Conservation (phyloP, 1,284 basidiomycete genomes). For the Trametes hirsuta region DNA sequence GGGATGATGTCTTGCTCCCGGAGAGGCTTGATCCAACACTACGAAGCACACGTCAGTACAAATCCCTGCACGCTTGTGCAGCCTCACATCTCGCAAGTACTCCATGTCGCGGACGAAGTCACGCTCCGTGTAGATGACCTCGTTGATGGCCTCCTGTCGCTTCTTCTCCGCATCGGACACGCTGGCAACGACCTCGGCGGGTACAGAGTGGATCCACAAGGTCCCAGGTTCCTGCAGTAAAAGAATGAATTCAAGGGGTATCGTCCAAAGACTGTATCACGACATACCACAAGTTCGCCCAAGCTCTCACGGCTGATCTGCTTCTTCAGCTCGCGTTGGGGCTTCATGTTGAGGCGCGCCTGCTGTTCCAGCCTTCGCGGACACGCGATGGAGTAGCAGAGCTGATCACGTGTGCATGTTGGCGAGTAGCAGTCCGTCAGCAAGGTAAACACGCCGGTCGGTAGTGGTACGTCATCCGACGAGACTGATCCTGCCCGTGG, state of each 20-base stretch:
- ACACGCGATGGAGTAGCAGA: conserved; percentile 98
- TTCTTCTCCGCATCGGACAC: conserved; percentile 94
- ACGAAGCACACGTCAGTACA: not conserved
- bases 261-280: not conserved
- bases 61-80: not conserved
- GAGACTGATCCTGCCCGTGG: conserved; percentile 49
- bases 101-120: conserved; percentile 99
- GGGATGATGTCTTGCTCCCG: conserved; percentile 81
- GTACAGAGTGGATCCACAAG: conserved; percentile 97
- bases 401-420: conserved; percentile 89
- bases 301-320: conserved; percentile 84
- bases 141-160: conserved; percentile 98
- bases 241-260: conserved; percentile 10
- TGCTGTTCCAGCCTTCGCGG: conserved; percentile 95
- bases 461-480: conserved; percentile 74
- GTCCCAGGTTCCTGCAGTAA: conserved; percentile 78
- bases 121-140: conserved; percentile 97
- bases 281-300: conserved; percentile 72
- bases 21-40: conserved; percentile 93
- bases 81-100: conserved; percentile 89
- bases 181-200: conserved; percentile 91
- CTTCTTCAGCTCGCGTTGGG: conserved; percentile 84
- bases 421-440: conserved; percentile 98
- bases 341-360: conserved; percentile 90
- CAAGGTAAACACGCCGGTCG: conserved; percentile 95